A percentile compares a stretch with the other conserved stretches of the same genome.
phyloP scores from a whole-genome alignment of 306 rosid species.

The Quillaja saponaria region DNA sequence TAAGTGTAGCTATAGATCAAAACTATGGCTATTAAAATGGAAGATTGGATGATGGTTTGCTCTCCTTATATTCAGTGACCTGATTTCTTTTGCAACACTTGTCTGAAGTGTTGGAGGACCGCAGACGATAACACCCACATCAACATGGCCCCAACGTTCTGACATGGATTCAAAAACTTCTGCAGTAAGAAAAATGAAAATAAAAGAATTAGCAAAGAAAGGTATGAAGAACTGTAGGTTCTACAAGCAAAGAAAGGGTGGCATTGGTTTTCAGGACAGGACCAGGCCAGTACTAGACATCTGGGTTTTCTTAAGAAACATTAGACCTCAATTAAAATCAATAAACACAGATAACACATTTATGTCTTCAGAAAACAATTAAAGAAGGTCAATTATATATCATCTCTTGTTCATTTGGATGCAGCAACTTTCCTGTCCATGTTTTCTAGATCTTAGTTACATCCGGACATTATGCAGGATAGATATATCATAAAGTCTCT shows the following conservation, averaged over 20 bases:
- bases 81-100: slow-evolving; percentile 84
- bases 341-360: too few species aligned
- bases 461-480: too few species aligned
- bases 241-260: neutral
- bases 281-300: too few species aligned
- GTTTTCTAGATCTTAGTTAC: too few species aligned
- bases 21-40: slow-evolving; percentile 91
- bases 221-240: neutral
- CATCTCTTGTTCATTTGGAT: too few species aligned
- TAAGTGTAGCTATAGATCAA: slow-evolving; percentile 57
- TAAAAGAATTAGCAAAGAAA: slow-evolving; percentile 12
- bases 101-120: slow-evolving; percentile 83
- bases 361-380: too few species aligned
- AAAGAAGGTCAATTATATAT: too few species aligned
- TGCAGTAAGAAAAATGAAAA: slow-evolving; percentile 35
- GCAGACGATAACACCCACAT: slow-evolving; percentile 79
- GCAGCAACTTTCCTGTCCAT: too few species aligned
- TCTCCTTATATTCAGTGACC: slow-evolving; percentile 59
- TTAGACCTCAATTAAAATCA: too few species aligned
- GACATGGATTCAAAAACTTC: slow-evolving; percentile 60
- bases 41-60: slow-evolving; percentile 60
- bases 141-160: slow-evolving; percentile 64
- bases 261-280: too few species aligned
- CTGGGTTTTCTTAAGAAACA: too few species aligned
- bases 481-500: too few species aligned